These are phyloP conservation scores for Pseudogymnoascus sp. DNA, from an alignment of 2,329 filamentous ascomycete genomes.

Conservation along the genomic window DNA sequence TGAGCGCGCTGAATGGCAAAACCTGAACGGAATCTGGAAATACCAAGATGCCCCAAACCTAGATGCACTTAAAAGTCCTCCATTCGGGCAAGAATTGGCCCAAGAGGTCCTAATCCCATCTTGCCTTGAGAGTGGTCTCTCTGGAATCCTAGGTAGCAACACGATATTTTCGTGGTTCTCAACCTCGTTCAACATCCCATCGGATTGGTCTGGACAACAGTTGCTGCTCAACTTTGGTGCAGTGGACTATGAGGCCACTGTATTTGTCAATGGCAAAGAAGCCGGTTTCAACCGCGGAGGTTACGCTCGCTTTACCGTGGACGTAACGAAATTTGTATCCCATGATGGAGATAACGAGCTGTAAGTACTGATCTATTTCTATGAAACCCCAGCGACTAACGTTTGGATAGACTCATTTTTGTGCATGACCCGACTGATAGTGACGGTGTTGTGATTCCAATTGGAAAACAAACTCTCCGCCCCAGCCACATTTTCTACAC, in stretches of 20 bases:
- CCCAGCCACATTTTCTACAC: constrained; percentile 63
- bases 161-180: constrained; percentile 40
- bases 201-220: constrained; percentile 26
- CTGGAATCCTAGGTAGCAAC: constrained; percentile 37
- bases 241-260: constrained; percentile 44
- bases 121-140: constrained; percentile 47
- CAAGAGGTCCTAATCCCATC: constrained; percentile 44
- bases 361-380: constrained; percentile 30
- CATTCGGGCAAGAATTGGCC: constrained; percentile 36
- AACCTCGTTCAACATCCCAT: constrained; percentile 41
- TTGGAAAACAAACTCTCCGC: constrained; percentile 55
- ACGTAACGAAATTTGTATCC: constrained; percentile 42
- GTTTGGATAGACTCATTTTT: constrained; percentile 46
- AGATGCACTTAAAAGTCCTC: constrained; percentile 35
- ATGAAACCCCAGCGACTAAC: background rate
- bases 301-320: constrained; percentile 54
- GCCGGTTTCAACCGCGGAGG: constrained; percentile 51
- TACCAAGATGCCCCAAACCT: constrained; percentile 35
- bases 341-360: constrained; percentile 45
- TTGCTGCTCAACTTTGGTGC: constrained; percentile 43
- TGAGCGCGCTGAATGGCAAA: constrained; percentile 40
- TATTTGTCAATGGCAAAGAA: constrained; percentile 50
- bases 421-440: constrained; percentile 61
- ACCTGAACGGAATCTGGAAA: constrained; percentile 42
- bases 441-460: constrained; percentile 48